A percentile compares a stretch with the other conserved stretches of the same genome.
These are phyloP conservation scores for Avena eriantha DNA, from an alignment of 176 grass and related monocot species.

Conservation along the genomic window DNA sequence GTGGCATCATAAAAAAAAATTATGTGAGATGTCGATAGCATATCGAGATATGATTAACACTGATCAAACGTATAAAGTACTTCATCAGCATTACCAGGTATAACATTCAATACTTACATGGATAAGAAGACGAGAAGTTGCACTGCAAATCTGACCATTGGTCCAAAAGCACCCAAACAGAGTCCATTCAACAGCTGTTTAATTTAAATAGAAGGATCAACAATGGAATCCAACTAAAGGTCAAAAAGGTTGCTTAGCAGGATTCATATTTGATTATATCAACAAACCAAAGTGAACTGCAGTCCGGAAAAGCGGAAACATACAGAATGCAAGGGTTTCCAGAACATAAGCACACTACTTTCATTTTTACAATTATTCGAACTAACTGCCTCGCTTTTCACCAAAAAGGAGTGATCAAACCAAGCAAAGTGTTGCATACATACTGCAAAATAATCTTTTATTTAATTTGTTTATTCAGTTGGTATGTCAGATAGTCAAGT, in stretches of 20 bases:
- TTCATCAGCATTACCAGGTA: conserved; percentile 14
- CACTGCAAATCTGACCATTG: conserved; percentile 99
- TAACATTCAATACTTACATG: conserved; percentile 68
- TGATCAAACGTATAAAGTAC: background rate
- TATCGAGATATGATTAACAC: background rate
- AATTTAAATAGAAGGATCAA: conserved; percentile 40
- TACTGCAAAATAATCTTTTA: conserved; percentile 4
- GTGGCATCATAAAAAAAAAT: conserved; percentile 11
- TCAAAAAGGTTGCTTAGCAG: background rate
- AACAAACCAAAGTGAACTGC: conserved; percentile 5
- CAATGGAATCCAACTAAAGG: conserved; percentile 28
- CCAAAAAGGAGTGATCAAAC: background rate
- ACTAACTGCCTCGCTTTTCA: conserved; percentile 19
- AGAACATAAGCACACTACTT: conserved; percentile 23
- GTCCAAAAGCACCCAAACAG: conserved; percentile 99
- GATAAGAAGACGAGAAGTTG: conserved; percentile 93
- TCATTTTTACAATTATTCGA: conserved; percentile 19
- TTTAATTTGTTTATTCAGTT: conserved; percentile 29
- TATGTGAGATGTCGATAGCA: background rate
- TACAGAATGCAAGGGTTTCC: background rate
- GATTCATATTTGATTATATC: conserved; percentile 4
- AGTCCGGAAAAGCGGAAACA: background rate
- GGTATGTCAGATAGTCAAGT: background rate
- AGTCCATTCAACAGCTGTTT: conserved; percentile 96
- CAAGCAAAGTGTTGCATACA: background rate